Base-by-base conservation (phyloP, 805 yeast species). In the Yueomyces sinensis region DNA sequence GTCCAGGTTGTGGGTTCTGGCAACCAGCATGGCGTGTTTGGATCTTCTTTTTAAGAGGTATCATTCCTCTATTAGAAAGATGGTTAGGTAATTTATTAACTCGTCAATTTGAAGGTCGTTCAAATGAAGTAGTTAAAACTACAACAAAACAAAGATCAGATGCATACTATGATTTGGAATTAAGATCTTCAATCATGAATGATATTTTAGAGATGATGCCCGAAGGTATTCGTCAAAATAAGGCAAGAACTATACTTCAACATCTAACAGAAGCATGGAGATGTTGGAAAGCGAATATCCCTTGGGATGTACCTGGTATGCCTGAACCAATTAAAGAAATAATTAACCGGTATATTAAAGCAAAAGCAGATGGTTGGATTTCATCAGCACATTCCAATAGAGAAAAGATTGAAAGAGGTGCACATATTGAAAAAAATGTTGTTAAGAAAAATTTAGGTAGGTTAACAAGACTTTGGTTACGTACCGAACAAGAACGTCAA, bases 1-100 rank as follows among this genome's bases (percentile, higher is more conserved):
- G 98, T 2, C 97, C 98, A 1, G 98, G 98, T 0, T 82, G 94
- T 62, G 99, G 99, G 1, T 82, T 91, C 55, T 91, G 99, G 99
- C 97, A 91, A 51, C 98, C 98, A 0, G 82, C 95, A 1, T 91
- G 97, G 98, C 65, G 95, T 45, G 89, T 87, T 1, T 91, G 98
- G 99, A 63, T 91, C 2, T 81, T 76, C 35, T 89, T 89, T 56
- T 58, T 91, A 61, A 67, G 98, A 45, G 99, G 99, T 15, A 77
- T 77, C 14, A 78, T 86, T 17, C 98, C 99, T 0, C 57, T 91
- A 34, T 61, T 91, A 14, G 98, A 91, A 56, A 65, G 96, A 54
- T 91, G 98, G 98, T 62, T 91, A 22, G 94, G 95, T 1, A 91
- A 91, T 45, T 62, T 91, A 37, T 60, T 91, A 28, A 78, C 94